Evolutionary conservation across 2,329 filamentous ascomycete species (phyloP).

Genomic region (Sclerotinia sclerotiorum): DNA sequence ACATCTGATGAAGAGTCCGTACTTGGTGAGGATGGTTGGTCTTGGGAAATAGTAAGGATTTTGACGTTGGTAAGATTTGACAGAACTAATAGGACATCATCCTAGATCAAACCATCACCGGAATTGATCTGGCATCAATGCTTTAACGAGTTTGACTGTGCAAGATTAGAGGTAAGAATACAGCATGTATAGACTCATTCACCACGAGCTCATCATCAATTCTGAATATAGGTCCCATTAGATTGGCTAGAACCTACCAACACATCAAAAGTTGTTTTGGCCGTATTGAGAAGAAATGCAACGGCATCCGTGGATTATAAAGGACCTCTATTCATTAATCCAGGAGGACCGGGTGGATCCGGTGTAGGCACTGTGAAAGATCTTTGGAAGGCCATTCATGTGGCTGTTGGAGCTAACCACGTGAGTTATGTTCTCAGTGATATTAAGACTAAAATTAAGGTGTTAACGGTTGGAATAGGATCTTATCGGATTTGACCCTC

Average conservation of each 20-base stretch:
- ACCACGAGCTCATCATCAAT: neutral
- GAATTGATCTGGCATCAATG: constrained; percentile 1
- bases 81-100: neutral
- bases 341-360: constrained; percentile 50
- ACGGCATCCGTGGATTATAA: constrained; percentile 29
- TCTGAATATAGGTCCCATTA: constrained; percentile 7
- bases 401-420: constrained; percentile 43
- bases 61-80: neutral
- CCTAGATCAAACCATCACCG: neutral
- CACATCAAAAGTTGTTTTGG: constrained; percentile 26
- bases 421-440: neutral
- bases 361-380: constrained; percentile 38
- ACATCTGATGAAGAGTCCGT: neutral
- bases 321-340: constrained; percentile 32
- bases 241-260: constrained; percentile 34
- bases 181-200: neutral
- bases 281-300: constrained; percentile 31
- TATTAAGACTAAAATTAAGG: neutral
- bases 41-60: constrained; percentile 6
- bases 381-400: constrained; percentile 43
- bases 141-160: constrained; percentile 5
- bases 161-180: constrained; percentile 2
- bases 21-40: neutral
- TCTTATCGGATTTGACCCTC: constrained; percentile 52
- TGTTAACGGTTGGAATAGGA: constrained; percentile 41